Evolutionary conservation across 73 alveolate genomes (phyloP).

Genomic region (Paramecium caudatum): DNA sequence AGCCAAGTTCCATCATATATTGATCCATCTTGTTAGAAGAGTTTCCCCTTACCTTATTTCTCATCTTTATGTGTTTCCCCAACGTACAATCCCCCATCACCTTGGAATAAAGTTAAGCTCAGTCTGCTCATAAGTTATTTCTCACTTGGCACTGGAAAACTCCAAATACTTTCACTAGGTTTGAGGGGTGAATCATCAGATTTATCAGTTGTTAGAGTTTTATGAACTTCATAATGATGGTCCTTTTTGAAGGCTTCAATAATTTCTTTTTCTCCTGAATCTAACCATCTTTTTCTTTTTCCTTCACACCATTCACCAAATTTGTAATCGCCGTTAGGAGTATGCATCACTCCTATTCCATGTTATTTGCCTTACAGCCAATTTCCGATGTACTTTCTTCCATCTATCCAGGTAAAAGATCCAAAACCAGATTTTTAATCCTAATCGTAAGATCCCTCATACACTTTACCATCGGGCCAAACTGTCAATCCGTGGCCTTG

Average conservation of each 20-base stretch:
- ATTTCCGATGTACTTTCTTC: slow-evolving; percentile 76
- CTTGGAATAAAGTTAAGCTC: not conserved
- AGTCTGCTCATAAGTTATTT: not conserved
- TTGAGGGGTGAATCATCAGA: slow-evolving; percentile 20
- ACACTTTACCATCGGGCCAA: slow-evolving; percentile 76
- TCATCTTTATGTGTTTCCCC: slow-evolving; percentile 82
- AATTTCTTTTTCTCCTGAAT: slow-evolving; percentile 28
- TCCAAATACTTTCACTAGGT: not conserved
- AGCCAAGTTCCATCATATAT: slow-evolving; percentile 70
- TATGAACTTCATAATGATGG: not conserved
- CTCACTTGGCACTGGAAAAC: not conserved
- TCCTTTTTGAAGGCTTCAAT: slow-evolving; percentile 30
- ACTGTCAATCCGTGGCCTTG: slow-evolving; percentile 73
- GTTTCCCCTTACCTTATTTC: slow-evolving; percentile 84
- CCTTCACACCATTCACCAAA: slow-evolving; percentile 79
- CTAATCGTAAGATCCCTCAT: slow-evolving; percentile 80
- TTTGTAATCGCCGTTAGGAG: slow-evolving; percentile 54
- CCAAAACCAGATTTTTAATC: slow-evolving; percentile 85
- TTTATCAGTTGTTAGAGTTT: not conserved
- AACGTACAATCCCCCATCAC: slow-evolving; percentile 64
- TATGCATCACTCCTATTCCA: slow-evolving; percentile 73
- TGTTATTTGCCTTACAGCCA: slow-evolving; percentile 78
- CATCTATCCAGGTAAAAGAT: slow-evolving; percentile 79
- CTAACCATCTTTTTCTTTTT: slow-evolving; percentile 68
- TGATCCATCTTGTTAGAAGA: slow-evolving; percentile 73